Base-by-base conservation (phyloP, 108 stramenopile species). In the Skeletonema potamos region DNA sequence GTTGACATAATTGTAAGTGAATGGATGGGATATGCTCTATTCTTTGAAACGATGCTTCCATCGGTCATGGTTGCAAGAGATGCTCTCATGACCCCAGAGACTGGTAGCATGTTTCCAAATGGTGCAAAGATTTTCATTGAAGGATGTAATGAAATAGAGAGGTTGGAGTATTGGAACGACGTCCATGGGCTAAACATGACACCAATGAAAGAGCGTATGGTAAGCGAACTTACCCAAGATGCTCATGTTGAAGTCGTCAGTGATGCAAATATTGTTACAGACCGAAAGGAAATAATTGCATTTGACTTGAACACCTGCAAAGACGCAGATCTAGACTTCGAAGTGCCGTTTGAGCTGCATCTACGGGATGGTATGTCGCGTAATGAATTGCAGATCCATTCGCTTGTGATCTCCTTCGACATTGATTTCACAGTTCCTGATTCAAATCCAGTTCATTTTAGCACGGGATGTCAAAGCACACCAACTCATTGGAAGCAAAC, bases 1-100 rank as follows among this genome's bases (percentile, higher is more conserved):
- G 88, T 93, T 13, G 96, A 96, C 69, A 81, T 95, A 41, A 91
- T 96, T 64, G 86, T 96, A 10, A 90, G 89, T 34, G 96, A 96
- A 76, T 95, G 93, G 93, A 96, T 96, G 92, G 96, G 96, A 57
- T 97, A 95, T 84, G 90, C 87, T 27, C 82, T 96, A 26, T 84
- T 97, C 55, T 95, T 95, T 70, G 94, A 95, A 73, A 89, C 87
- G 48, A 95, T 95, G 94, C 85, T 95, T 7, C 89, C 89, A 44
- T 89, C 89, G 17, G 94, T 95, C 4, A 82, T 95, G 64, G 86
- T 73, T 41, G 90, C 90, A 12, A 66, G 86, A 13, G 88, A 91
- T 80, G 76, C 74, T 27, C 67, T 79, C 32, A 87, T 88, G 76
- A 86, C 70, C 26, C 60, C 46, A 27, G 58, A n/a, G 6, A 70